phyloP scores from a whole-genome alignment of 164 flowering plant genomes.

The Tetracentron sinense region DNA sequence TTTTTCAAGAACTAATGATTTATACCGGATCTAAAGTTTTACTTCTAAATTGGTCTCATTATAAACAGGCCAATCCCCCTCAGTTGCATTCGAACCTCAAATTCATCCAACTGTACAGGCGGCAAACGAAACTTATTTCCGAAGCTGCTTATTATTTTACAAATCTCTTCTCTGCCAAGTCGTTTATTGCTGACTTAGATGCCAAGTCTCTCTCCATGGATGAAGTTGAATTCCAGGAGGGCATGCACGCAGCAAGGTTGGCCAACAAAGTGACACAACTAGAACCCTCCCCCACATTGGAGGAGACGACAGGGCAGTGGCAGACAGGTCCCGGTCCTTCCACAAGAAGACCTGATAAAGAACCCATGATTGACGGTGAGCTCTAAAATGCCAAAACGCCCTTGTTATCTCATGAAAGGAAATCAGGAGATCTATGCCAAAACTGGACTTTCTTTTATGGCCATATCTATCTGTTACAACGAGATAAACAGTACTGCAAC shows the following conservation, averaged over 20 bases:
- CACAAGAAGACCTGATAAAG: constrained; percentile 3
- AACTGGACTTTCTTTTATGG: too few relatives aligned
- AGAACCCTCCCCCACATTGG: constrained; percentile 1
- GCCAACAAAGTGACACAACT: constrained; percentile 4
- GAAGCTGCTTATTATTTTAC: constrained; percentile 53
- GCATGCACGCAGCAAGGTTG: constrained; percentile 38
- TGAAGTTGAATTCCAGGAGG: constrained; percentile 39
- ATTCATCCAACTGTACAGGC: constrained; percentile 44
- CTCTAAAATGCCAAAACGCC: background rate
- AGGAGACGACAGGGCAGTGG: constrained; percentile 3
- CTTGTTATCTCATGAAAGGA: too few relatives aligned
- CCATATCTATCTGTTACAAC: too few relatives aligned
- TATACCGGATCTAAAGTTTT: too few relatives aligned
- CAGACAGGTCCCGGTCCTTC: constrained; percentile 17
- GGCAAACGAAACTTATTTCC: constrained; percentile 40
- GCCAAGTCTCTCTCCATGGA: constrained; percentile 49
- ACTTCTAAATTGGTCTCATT: background rate
- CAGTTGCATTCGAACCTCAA: constrained; percentile 53
- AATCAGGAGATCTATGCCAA: too few relatives aligned
- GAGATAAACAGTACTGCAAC: too few relatives aligned
- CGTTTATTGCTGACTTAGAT: constrained; percentile 38
- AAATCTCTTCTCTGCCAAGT: constrained; percentile 43
- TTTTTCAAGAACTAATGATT: too few relatives aligned
- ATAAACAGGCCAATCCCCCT: constrained; percentile 51
- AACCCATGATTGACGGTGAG: constrained; percentile 24